Evolutionary conservation across 2,329 filamentous ascomycete species (phyloP), one percentile per base, ranked within the genome.

Genomic region (Calycina herbarum): DNA sequence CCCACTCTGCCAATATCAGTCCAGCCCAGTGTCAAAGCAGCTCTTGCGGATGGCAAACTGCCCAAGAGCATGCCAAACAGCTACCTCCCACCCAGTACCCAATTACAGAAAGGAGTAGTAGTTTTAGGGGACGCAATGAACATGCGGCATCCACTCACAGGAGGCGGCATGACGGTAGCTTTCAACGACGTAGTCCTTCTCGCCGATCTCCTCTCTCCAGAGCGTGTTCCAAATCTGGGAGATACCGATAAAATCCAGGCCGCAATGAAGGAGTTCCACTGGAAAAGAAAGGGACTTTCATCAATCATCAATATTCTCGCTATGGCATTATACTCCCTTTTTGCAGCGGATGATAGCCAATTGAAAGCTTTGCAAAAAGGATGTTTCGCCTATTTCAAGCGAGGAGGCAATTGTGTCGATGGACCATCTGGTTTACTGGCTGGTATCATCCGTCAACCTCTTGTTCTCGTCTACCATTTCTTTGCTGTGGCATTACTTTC

Each of bases 81-180:
- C 67, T 99, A 91, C 83, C 86, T 99, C 2, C 94, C 95, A 5
- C 87, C 95, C 0, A 85, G 87, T 0, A 80, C 79, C 57, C 91
- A 90, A 67, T 90, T 91, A 75, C 85, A 85, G 11, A 86, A 88
- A 1, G 92, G 92, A 3, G 80, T 97, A 67, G 83, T 97, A 59
- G 82, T 99, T 42, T 84, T 98, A 8, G 95, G 95, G 66, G 95
- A 99, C 77, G 94, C 95, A 15, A 89, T 96, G 84, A 99, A 99
- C 82, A 99, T 99, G 95, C 91, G 95, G n/a, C 95, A 99, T 79
- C 95, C 95, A 1, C 84, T 99, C 13, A 99, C 95, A 0, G 95
- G 95, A 62, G 95, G 95, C 70, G 95, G 95, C 73, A 99, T 99
- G 95, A 98, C 94, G 0, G 95, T 98, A 1, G 95, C 93, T 1